Base-by-base conservation (phyloP, 1,139 yeast genomes). In the Cylindricascospora bacillispora region DNA sequence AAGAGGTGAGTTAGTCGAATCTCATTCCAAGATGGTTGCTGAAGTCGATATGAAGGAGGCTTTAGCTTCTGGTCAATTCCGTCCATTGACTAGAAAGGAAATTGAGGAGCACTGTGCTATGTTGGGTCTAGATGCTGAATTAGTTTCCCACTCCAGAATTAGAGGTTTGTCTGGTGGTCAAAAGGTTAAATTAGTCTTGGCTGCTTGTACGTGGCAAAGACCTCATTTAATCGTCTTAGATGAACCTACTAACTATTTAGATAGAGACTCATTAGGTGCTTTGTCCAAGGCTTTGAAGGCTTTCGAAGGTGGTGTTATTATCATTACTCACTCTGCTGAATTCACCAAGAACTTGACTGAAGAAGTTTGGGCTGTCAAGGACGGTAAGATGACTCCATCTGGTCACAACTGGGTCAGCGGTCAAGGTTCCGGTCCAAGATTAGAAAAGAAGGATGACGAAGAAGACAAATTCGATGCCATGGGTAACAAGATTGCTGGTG, bases 1-100 rank as follows among this genome's bases (percentile, higher is more conserved):
- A 71, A 89, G 98, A 80, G 93, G 94, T 72, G 98, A 89, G 72
- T 77, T 89, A 61, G 71, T 86, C 67, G 97, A 89, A 71, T 77
- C 97, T 45, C 98, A 89, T 75, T 70, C 95, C 63, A 89, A 89
- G 85, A 63, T 86, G 77, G 95, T 89, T 66, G 95, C 97, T 65
- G 98, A 89, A 73, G 97, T 89, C 62, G 98, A 89, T 67, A 86
- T 89, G 97, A 89, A 89, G 81, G 98, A 89, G 73, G 98, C 98
- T 65, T 77, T 89, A 63, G 97, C 97, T 60, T 86, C 97, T 54
- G 98, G 98, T 74, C 97, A 89, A 76, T 89, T 89, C 93, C 85
- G 98, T 72, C 93, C 98, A 45, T 81, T 89, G 65, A 86, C 97
- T 67, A 85, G 97, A 77, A 89, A 89, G 78, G 98, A 89, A 73